Evolutionary conservation across 2,329 filamentous ascomycete species (phyloP).

Genomic region (Neopestalotiopsis clavispora): DNA sequence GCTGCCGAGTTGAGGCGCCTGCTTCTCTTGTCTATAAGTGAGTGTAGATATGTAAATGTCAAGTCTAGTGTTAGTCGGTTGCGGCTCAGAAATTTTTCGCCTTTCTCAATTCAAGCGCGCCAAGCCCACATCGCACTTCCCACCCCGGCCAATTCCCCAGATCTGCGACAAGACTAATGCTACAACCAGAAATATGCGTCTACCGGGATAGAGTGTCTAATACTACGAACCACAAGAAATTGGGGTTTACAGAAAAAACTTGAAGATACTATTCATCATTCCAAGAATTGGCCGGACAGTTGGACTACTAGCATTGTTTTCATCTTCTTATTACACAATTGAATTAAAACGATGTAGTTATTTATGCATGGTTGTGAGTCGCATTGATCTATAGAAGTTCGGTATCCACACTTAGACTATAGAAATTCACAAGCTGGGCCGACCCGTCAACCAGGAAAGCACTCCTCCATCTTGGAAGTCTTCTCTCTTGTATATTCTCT

Average conservation of each 20-base stretch:
- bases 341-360: background rate
- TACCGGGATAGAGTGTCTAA: background rate
- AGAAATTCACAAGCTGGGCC: slow-evolving; percentile 19
- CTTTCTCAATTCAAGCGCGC: background rate
- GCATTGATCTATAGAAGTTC: slow-evolving; percentile 6
- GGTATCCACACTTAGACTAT: background rate
- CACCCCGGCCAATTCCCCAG: background rate
- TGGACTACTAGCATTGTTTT: too few species aligned
- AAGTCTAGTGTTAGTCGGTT: background rate
- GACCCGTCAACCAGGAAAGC: slow-evolving; percentile 20
- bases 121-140: background rate
- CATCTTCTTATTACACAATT: background rate
- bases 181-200: background rate
- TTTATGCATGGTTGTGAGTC: slow-evolving; percentile 11
- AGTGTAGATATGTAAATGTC: background rate
- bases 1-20: background rate
- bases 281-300: too few species aligned
- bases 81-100: slow-evolving; percentile 10
- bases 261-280: too few species aligned
- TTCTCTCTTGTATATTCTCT: background rate
- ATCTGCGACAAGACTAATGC: background rate
- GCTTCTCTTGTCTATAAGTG: background rate
- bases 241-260: too few species aligned
- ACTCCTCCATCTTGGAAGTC: slow-evolving; percentile 16
- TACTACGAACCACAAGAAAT: too few species aligned